A percentile compares a stretch with the other conserved stretches of the same genome.
These are phyloP conservation scores for Sphagnum fallax DNA, from an alignment of 228 moss, liverwort and hornwort genomes.

Conservation along the genomic window DNA sequence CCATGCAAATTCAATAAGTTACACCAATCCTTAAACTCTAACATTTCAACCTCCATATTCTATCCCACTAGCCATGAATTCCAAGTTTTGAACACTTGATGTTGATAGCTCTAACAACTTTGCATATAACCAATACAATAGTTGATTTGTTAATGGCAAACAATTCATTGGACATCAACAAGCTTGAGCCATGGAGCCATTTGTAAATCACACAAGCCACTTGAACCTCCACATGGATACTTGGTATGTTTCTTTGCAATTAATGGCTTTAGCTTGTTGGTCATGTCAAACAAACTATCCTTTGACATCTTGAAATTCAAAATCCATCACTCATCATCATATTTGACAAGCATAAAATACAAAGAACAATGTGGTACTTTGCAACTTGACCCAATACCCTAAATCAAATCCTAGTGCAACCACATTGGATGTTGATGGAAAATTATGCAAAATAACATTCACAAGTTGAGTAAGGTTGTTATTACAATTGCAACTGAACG, in stretches of 20 bases:
- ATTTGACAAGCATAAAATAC: background rate
- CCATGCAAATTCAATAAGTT: background rate
- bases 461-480: too few species aligned
- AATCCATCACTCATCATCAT: background rate
- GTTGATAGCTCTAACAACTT: background rate
- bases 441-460: too few species aligned
- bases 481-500: too few species aligned
- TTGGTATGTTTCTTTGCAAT: background rate
- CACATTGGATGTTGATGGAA: too few species aligned
- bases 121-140: background rate
- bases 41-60: background rate
- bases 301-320: background rate
- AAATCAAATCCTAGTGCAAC: background rate
- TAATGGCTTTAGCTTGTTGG: background rate
- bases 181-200: background rate
- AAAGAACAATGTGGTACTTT: background rate
- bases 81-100: background rate
- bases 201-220: background rate
- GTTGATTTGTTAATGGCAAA: background rate
- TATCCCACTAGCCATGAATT: background rate
- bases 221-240: background rate
- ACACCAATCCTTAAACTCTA: background rate
- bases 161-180: background rate
- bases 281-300: background rate
- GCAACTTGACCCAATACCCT: background rate